A percentile compares a stretch with the other conserved stretches of the same genome.
Evolutionary conservation across 306 rosid genomes (phyloP).

Genomic region (Mimosa pudica): DNA sequence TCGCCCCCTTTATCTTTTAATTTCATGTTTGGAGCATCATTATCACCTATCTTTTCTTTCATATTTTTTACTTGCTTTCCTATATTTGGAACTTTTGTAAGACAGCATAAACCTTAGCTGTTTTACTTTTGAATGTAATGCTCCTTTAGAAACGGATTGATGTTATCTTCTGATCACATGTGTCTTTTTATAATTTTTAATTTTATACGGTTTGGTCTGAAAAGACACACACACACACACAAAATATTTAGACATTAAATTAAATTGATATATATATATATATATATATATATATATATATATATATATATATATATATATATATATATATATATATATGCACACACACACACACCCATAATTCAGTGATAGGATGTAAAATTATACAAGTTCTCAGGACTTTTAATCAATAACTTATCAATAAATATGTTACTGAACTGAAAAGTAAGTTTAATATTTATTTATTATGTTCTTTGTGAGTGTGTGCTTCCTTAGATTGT

Average conservation of each 20-base stretch:
- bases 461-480: neutral
- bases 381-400: neutral
- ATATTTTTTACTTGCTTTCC: neutral
- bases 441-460: neutral
- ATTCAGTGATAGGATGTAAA: neutral
- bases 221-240: neutral
- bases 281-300: too few species aligned
- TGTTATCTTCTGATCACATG: neutral
- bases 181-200: neutral
- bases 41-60: neutral
- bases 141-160: neutral
- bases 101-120: neutral
- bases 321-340: neutral
- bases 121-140: neutral
- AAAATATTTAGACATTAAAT: neutral
- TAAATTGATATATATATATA: neutral
- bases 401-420: too few species aligned
- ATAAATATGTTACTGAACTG: neutral
- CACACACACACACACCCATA: neutral
- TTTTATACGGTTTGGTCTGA: neutral
- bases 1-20: neutral
- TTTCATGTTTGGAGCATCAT: neutral
- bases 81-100: neutral
- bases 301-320: too few species aligned
- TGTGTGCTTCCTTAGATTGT: neutral